phyloP scores from a whole-genome alignment of 257 asterid genomes.

The Salvia miltiorrhiza region DNA sequence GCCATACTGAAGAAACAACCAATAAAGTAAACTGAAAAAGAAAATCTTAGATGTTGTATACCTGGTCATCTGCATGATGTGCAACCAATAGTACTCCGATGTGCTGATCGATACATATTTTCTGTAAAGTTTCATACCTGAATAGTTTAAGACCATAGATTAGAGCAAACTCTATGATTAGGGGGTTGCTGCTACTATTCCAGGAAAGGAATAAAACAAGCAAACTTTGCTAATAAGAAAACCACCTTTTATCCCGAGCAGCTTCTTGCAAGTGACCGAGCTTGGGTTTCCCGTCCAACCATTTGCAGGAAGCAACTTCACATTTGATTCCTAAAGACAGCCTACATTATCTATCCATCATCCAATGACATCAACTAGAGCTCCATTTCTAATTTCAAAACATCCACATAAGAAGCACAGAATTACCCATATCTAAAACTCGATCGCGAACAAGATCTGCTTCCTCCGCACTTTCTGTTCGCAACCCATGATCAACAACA shows the following conservation, averaged over 20 bases:
- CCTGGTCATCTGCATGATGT: conserved; percentile 99
- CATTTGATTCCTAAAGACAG: conserved; percentile 75
- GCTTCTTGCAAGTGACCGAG: conserved; percentile 88
- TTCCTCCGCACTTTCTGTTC: conserved; percentile 78
- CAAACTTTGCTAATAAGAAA: neutral
- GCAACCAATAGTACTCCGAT: conserved; percentile 68
- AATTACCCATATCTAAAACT: conserved; percentile 71
- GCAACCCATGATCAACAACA: conserved; percentile 86
- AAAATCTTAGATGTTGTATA: conserved; percentile 17
- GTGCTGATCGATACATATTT: conserved; percentile 49
- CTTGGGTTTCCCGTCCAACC: conserved; percentile 80
- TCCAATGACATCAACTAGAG: conserved; percentile 27
- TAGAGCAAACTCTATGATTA: neutral
- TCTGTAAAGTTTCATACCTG: conserved; percentile 72
- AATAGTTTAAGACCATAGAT: neutral
- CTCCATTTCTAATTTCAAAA: conserved; percentile 18
- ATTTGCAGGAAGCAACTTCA: conserved; percentile 72
- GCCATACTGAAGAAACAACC: neutral
- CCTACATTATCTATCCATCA: conserved; percentile 45
- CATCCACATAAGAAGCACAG: conserved; percentile 14
- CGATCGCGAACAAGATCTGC: conserved; percentile 56
- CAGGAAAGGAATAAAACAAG: neutral
- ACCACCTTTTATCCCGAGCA: conserved; percentile 83
- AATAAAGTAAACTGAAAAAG: conserved; percentile 13
- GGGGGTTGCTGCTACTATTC: neutral